Base-by-base conservation (phyloP, 441 rosid genomes). In the Gossypium davidsonii region DNA sequence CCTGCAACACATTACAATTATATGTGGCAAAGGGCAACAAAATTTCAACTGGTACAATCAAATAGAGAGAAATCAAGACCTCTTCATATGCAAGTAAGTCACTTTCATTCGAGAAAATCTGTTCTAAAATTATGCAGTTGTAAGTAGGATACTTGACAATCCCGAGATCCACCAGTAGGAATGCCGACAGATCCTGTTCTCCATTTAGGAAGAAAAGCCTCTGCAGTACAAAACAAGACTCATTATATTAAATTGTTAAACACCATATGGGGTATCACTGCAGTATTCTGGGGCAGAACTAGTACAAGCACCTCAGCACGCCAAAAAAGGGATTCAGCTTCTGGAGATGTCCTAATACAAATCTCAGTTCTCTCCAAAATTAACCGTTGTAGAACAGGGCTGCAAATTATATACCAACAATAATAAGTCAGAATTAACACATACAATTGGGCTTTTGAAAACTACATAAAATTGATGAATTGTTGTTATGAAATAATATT, bases 191-290 rank as follows among this genome's bases (percentile, higher is more conserved):
- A 84, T 94, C 90, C 81, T 91, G 97, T 72, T 88, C 96, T 76
- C 97, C 97, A 71, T 91, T 91, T 74, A 94, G 88, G 80, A 94
- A 94, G 86, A 94, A 92, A 75, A 91, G 93, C 72, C 97, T 85
- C 98, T 94, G 94, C 87, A 84, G 28, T 55, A 73, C 8, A 21
- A 26, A 71, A 59, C 7, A 17, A 60, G 34, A 60, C 9, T 1
- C 7, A 14, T 17, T 15, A 72, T 1, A 15, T 72, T 21, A 71
- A 20, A 28, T 61, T 62, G 14, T 42, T 57, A 20, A 28, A 70
- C 56, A 52, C 12, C 62, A 70, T 34, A 58, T 51, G 39, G 58
- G 68, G 51, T 15, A 67, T 67, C 48, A 75, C 25, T 15, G 23
- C 14, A 9, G 37, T 34, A 48, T 11, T 53, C 14, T 12, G 52